Evolutionary conservation across 1,284 basidiomycete genomes (phyloP).

Genomic region (Heimioporus retisporus): DNA sequence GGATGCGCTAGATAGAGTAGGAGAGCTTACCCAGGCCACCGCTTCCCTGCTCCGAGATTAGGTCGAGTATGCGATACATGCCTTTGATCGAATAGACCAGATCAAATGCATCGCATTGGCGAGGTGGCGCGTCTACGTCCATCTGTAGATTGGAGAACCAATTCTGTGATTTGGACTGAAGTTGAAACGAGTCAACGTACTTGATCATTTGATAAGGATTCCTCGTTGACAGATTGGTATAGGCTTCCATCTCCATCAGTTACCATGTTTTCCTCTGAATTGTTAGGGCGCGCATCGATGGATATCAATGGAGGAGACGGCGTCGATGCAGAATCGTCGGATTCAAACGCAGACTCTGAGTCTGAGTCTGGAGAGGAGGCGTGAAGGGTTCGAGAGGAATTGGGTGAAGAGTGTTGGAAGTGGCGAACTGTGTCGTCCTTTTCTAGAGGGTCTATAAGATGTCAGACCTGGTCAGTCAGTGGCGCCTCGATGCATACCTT

Average conservation of each 20-base stretch:
- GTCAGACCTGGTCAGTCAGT: not conserved
- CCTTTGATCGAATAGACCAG: conserved; percentile 46
- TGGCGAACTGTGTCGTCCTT: not conserved
- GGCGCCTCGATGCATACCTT: conserved; percentile 19
- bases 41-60: conserved; percentile 61
- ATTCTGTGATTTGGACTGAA: not conserved
- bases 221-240: conserved; percentile 32
- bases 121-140: conserved; percentile 23
- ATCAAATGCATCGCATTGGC: conserved; percentile 32
- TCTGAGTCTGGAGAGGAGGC: conserved; percentile 22
- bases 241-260: conserved; percentile 25
- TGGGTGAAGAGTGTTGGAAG: not conserved
- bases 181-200: conserved; percentile 17
- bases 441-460: conserved; percentile 22
- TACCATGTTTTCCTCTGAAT: not conserved
- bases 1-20: conserved; percentile 14
- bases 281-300: not conserved
- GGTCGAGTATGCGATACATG: conserved; percentile 65
- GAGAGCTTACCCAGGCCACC: conserved; percentile 60
- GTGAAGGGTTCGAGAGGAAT: not conserved
- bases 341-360: conserved; percentile 1
- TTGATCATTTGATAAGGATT: conserved; percentile 10
- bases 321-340: conserved; percentile 16
- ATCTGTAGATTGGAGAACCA: conserved; percentile 26
- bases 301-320: conserved; percentile 7